Conservation (phyloP, 2,329 filamentous ascomycete genomes). For the Fusarium sp. region DNA sequence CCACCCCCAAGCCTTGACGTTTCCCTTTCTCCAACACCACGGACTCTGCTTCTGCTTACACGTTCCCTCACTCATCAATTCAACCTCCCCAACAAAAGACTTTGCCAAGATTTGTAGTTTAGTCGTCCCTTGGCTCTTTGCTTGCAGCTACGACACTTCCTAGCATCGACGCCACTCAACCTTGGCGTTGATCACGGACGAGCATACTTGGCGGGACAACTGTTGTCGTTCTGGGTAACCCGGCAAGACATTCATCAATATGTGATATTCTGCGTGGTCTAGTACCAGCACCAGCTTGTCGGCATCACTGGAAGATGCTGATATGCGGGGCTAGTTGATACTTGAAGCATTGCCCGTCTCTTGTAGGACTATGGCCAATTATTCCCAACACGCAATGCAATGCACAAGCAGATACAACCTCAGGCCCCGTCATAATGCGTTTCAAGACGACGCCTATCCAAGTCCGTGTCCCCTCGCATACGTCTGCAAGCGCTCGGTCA, state of each 20-base stretch:
- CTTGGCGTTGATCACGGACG: constrained; percentile 32
- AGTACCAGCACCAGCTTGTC: constrained; percentile 14
- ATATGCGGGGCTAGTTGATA: constrained; percentile 6
- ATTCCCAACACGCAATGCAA: constrained; percentile 15
- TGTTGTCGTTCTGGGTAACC: constrained; percentile 26
- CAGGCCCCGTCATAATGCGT: constrained; percentile 39
- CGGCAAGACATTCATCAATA: constrained; percentile 16
- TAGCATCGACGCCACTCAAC: constrained; percentile 27
- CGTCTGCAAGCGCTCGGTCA: constrained; percentile 27
- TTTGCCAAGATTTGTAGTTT: constrained; percentile 5
- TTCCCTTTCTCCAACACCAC: constrained; percentile 22
- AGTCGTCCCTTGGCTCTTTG: neutral
- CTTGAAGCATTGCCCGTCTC: constrained; percentile 14
- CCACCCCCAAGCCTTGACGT: constrained; percentile 21
- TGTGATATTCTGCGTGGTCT: constrained; percentile 9
- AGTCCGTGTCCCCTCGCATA: constrained; percentile 33
- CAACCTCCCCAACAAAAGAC: constrained; percentile 34
- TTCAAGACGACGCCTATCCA: constrained; percentile 27
- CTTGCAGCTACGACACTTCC: constrained; percentile 21
- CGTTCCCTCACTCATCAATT: constrained; percentile 22
- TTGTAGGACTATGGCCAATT: constrained; percentile 7
- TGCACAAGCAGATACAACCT: constrained; percentile 10
- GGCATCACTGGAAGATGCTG: neutral
- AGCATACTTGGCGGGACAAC: constrained; percentile 8
- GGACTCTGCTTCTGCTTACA: constrained; percentile 11